Base-by-base conservation (phyloP, 2,329 filamentous ascomycete species). In the Sclerotinia borealis region DNA sequence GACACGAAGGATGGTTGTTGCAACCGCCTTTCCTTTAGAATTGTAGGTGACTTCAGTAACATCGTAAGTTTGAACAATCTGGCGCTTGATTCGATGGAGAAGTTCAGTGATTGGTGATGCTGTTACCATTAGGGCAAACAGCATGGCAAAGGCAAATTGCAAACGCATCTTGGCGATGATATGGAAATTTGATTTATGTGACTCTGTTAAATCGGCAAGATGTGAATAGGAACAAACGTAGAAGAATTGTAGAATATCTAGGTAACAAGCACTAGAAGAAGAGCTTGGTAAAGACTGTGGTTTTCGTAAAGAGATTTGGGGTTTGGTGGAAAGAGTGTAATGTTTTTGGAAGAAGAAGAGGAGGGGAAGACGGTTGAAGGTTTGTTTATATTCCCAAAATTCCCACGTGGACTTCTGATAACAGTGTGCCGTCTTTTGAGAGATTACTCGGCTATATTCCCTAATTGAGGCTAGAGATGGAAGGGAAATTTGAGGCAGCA, bases 21-120 rank as follows among this genome's bases (percentile, higher is more conserved):
- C 31, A 34, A 63, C 43, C n/a, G 60, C 19, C 15, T 63, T 56
- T 3, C 60, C 60, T 9, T 63, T 63, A 8, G 29, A 36, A 10
- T 58, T 58, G 25, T 63, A 63, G 25, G 34, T 58, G 8, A 63
- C 60, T 41, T 63, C 31, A 3, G 60, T 63, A 15, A 58, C 60
- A 48, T 63, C 51, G 43, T 63, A 63, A 25, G 60, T 63, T 25
- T 63, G 51, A 5, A 63, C 52, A 25, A 50, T 50, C 37, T 48
- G 51, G 25, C 60, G 43, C 43, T 43, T 58, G 25, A 63, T n/a
- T 8, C 45, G n/a, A 37, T 47, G 17, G 22, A 36, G 37, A 39
- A 63, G n/a, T 7, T 63, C 39, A 4, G 34, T 37, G 37, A 63
- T 58, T 34, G 60, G 60, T 7, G 60, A 63, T 31, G 60, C 60